phyloP scores from a whole-genome alignment of 176 grass and related monocot species.

The Thinopyrum elongatum region DNA sequence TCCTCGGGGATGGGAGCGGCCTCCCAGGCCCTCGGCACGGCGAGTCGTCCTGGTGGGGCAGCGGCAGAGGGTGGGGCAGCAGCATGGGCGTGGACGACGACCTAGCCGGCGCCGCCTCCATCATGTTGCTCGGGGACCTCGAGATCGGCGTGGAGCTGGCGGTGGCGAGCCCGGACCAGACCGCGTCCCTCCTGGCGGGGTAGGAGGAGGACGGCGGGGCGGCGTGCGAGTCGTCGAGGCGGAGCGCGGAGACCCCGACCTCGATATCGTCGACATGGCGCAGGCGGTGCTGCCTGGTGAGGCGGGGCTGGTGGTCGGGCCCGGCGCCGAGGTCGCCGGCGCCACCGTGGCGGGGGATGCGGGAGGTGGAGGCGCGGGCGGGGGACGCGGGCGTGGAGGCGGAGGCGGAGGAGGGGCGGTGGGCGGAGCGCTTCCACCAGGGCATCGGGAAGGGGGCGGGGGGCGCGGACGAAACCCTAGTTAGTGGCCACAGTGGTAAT shows the following conservation, averaged over 20 bases:
- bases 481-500: constrained; percentile 40
- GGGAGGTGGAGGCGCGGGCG: constrained; percentile 41
- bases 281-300: constrained; percentile 53
- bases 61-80: constrained; percentile 45
- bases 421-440: constrained; percentile 49
- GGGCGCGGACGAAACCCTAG: constrained; percentile 36
- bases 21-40: constrained; percentile 14
- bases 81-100: constrained; percentile 61
- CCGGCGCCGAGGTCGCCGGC: not conserved
- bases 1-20: constrained; percentile 37
- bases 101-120: constrained; percentile 35
- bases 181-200: constrained; percentile 13
- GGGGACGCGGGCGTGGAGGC: constrained; percentile 36
- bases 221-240: constrained; percentile 19
- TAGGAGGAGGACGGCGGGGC: not conserved
- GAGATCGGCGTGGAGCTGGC: constrained; percentile 55
- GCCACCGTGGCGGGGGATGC: constrained; percentile 18
- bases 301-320: constrained; percentile 42
- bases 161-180: not conserved
- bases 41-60: constrained; percentile 34
- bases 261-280: constrained; percentile 57
- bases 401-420: constrained; percentile 1
- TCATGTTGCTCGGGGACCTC: constrained; percentile 33
- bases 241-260: constrained; percentile 42
- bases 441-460: constrained; percentile 37